Base-by-base conservation (phyloP, 2,329 filamentous ascomycete genomes). In the Scleromitrula shiraiana region DNA sequence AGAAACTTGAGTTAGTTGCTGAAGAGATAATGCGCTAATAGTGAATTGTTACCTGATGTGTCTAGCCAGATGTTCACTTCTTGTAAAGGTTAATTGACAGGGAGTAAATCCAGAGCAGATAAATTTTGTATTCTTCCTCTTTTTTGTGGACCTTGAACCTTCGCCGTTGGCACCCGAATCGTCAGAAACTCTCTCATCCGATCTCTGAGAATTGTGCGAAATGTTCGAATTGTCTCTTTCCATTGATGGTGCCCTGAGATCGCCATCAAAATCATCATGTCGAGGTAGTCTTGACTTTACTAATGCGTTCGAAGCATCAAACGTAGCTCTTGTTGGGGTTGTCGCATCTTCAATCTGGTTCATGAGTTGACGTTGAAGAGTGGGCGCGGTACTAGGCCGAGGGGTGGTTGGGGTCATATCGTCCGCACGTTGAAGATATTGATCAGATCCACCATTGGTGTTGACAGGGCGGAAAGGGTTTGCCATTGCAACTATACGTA, bases 111-210 rank as follows among this genome's bases (percentile, higher is more conserved):
- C 89, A 4, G 85, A 94, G 69, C 93, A 98, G 67, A 91, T 96
- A 67, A 98, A 98, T 38, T 88, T 81, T 65, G 96, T 89, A 0
- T 89, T 88, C 67, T 95, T 95, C 70, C 95, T 96, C 77, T 96
- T 97, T 70, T 94, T 95, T 44, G 77, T 82, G 7, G 86, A 84
- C 53, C 83, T 78, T n/a, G 74, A 72, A 35, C 80, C 71, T 62
- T 84, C 81, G 9, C 75, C 79, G 49, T 76, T 76, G 19, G 82
- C 73, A 56, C 76, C 81, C 30, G 70, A 83, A 41, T 77, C 77
- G 52, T 88, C 85, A 26, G 65, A 74, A 20, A 65, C 73, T 15
- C 66, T 72, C 32, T 76, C 76, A 10, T 77, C 45, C 3, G 80
- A 80, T 30, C 77, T 75, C 46, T 61, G 71, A n/a, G 81, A 81